Base-by-base conservation (phyloP, 2,329 filamentous ascomycete species). In the Fusarium xylarioides region DNA sequence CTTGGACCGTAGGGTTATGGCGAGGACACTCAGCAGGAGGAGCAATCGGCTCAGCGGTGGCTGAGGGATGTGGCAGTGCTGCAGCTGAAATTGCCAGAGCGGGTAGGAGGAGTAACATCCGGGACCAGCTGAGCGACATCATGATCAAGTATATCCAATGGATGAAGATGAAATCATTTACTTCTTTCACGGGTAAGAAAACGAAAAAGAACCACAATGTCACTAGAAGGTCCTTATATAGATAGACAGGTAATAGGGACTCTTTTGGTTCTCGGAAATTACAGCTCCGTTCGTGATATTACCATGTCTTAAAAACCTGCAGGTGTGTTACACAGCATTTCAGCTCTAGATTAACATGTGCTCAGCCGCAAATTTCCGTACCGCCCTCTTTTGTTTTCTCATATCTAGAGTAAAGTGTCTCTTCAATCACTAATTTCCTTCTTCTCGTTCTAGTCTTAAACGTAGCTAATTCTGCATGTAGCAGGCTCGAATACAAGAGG, bases 401-500 rank as follows among this genome's bases (percentile, higher is more conserved):
- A 12, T 3, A n/a, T 2, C 14, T 11, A 2, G 6, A 21, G 2
- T 16, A 2, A 11, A 8, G 2, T 28, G 6, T 3, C 19, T 8
- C 21, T 4, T 28, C 11, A 1, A 28, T 46, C 6, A 5, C 16
- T 9, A 15, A 47, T 15, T 8, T 11, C 1, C 2, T 21, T 30
- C 5, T 4, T n/a, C 14, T 30, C 1, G 4, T n/a, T 16, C 19
- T 16, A 8, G 9, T 30, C 0, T 10, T 11, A 0, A 21, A 11
- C 0, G 3, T 47, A 21, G 26, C 14, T n/a, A 5, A 16, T 16
- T 5, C 4, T 43, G 10, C n/a, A 12, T 18, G 0, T 6, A 4
- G 42, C 10, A 11, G 4, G 15, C 10, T 11, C 2, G 0, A 5
- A 11, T 46, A 1, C 5, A 15, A 28, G 12, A 7, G 1, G 4